Conservation (phyloP, 345 rosid species). For the Murraya koenigii region DNA sequence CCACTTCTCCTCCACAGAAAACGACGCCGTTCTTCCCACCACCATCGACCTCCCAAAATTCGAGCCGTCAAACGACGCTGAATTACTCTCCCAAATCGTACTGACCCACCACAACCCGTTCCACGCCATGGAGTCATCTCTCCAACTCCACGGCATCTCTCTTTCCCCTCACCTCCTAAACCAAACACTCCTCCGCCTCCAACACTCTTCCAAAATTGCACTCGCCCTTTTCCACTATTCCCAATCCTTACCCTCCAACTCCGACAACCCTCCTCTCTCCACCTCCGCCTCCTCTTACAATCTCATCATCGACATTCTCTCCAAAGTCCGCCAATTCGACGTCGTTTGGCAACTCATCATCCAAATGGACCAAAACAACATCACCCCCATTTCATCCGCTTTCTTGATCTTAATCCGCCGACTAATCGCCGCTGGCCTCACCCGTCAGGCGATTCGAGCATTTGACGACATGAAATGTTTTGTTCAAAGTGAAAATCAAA, state of each 20-base stretch:
- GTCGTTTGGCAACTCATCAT: conserved; percentile 69
- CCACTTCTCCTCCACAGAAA: conserved; percentile 22
- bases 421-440: conserved; percentile 70
- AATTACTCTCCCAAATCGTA: conserved; percentile 58
- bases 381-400: conserved; percentile 44
- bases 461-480: conserved; percentile 71
- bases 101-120: conserved; percentile 81
- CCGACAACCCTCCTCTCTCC: conserved; percentile 10
- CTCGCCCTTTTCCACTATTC: conserved; percentile 57
- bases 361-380: conserved; percentile 50
- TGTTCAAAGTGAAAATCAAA: conserved; percentile 3
- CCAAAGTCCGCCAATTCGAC: conserved; percentile 74
- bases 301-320: conserved; percentile 69
- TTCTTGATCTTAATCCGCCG: conserved; percentile 72
- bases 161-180: conserved; percentile 56
- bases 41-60: conserved; percentile 41
- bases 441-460: conserved; percentile 82
- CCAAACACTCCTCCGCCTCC: conserved; percentile 91
- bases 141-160: conserved; percentile 72
- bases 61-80: conserved; percentile 66
- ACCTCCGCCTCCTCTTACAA: conserved; percentile 39
- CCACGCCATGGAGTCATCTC: conserved; percentile 74
- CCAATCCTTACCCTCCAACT: conserved; percentile 40
- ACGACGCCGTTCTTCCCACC: background rate
- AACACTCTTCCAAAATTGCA: conserved; percentile 68